Base-by-base conservation (phyloP, 306 rosid genomes). In the Vachellia pachyceras region DNA sequence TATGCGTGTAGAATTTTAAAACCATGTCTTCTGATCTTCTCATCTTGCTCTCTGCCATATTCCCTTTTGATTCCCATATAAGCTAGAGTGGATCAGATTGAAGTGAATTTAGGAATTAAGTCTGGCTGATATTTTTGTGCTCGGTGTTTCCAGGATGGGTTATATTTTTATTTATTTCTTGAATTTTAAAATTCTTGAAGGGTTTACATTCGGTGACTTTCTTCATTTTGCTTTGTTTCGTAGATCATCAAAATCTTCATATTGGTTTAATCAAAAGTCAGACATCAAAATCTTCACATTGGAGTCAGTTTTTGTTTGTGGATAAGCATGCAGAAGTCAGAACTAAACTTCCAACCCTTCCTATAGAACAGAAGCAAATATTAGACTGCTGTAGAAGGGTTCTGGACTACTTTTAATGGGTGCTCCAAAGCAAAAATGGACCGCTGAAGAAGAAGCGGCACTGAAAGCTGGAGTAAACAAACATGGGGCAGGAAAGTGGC, bases 401-500 rank as follows among this genome's bases (percentile, higher is more conserved):
- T 68, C 42, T 80, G 72, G 82, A 74, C 73, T 83, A 73, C 72
- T 50, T 82, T 71, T 84, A 68, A 91, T 91, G 95, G 95, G 95
- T 73, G 95, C 93, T 63, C 95, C 95, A 37, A 91, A 91, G 86
- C 95, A 89, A 82, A 91, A 91, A 78, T 91, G 95, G 95, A 91
- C 95, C 42, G 75, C 88, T 10, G 93, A 91, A 89, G 95, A 91
- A 84, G 93, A 91, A 86, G 95, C 93, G 9, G 95, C 95, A 39
- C 91, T 91, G 73, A 91, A 91, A 84, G 95, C 93, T 67, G 95
- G 95, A 64, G 93, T 91, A 74, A 46, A 87, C 45, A 91, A 91
- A 82, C 95, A 91, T 23, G 95, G 95, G 78, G 95, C 95, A 6
- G 95, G 95, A 12, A 91, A 91, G 77, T 91, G 95, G 95, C 95